Conservation (phyloP, 495 filamentous ascomycete genomes). For the Neurospora tetraspora region DNA sequence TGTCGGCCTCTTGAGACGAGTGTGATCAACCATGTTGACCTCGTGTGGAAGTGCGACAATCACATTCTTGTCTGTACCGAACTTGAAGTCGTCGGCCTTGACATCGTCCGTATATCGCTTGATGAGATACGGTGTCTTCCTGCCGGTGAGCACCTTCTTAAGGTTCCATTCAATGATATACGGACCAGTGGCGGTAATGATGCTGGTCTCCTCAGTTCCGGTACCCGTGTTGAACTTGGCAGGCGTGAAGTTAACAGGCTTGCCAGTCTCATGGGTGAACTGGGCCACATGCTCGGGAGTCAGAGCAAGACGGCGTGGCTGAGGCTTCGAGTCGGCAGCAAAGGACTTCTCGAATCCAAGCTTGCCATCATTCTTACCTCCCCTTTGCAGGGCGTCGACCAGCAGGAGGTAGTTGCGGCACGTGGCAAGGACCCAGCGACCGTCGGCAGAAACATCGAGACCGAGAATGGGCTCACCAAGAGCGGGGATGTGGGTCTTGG, state of each 20-base stretch:
- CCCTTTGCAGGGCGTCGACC: conserved; percentile 81
- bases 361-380: conserved; percentile 94
- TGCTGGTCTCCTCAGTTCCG: conserved; percentile 70
- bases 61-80: conserved; percentile 91
- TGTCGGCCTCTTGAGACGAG: conserved; percentile 76
- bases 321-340: conserved; percentile 83
- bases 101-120: conserved; percentile 92
- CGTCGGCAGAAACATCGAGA: conserved; percentile 87
- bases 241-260: conserved; percentile 74
- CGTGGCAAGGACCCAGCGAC: conserved; percentile 88
- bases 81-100: conserved; percentile 98
- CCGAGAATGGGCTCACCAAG: conserved; percentile 93
- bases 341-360: conserved; percentile 94
- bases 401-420: conserved; percentile 92
- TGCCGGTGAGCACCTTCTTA: conserved; percentile 69
- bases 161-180: conserved; percentile 97
- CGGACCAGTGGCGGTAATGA: conserved; percentile 93
- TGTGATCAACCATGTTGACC: conserved; percentile 90
- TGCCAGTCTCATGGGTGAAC: conserved; percentile 89
- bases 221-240: conserved; percentile 92
- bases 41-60: conserved; percentile 95
- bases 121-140: conserved; percentile 85
- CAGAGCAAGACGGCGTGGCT: conserved; percentile 80
- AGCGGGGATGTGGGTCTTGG: conserved; percentile 93
- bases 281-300: conserved; percentile 88